Base-by-base conservation (phyloP, 2,329 filamentous ascomycete species). In the Ceratocystis papillata region DNA sequence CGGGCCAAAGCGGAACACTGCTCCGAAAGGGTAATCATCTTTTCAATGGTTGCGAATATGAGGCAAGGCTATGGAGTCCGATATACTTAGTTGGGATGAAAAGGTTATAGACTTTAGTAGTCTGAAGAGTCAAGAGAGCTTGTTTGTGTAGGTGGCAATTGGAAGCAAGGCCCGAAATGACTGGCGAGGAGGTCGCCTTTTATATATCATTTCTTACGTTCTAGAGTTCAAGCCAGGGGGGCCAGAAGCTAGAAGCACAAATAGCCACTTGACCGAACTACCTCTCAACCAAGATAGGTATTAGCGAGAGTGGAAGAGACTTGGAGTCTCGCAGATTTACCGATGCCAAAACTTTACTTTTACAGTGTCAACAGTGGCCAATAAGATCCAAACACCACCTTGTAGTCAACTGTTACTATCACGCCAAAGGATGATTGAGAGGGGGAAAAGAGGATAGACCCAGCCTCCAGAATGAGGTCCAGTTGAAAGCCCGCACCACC, bases 111-210 rank as follows among this genome's bases (percentile, higher is more conserved):
- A 41, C 15, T 41, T 5, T 4, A 41, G 37, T 12, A 41, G 3
- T 41, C 3, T 41, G 37, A 41, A 41, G 37, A 41, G 12, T 41
- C 10, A 41, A 41, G 37, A 41, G 3, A 41, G 30, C 30, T 33
- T 33, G 6, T 33, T 33, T 33, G 30, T 6, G 30, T 33, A 33
- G 37, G 37, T 41, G 37, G 12, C 3, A 59, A 10, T 10, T 59
- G 28, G 33, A 59, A 59, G 55, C 55, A 59, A 30, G 33, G 55
- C 55, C 55, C 28, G 55, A 59, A 37, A 59, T 59, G 55, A 59
- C 30, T 28, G 28, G 17, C 55, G 55, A 30, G 55, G 55, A 37
- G 28, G 55, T 20, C 55, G 55, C 55, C 55, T 17, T 59, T 37
- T 59, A n/a, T 33, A n/a, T 30, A 12, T 33, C 55, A 59, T 59